phyloP scores from a whole-genome alignment of 495 filamentous ascomycete species.

The Margaritispora aquatica region DNA sequence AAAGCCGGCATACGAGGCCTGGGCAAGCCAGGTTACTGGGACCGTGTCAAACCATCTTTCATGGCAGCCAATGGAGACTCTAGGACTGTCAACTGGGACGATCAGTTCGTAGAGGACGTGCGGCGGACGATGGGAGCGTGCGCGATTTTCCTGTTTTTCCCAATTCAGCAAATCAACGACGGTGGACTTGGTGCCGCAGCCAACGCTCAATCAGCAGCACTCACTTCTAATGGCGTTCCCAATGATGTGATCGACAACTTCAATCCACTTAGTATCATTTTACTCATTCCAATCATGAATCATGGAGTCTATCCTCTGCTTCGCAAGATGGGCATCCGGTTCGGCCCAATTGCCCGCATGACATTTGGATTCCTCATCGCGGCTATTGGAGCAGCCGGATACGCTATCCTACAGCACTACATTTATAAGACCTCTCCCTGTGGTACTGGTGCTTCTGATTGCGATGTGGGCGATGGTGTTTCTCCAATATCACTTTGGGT shows the following conservation, averaged over 20 bases:
- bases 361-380: conserved; percentile 66
- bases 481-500: conserved; percentile 33
- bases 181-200: conserved; percentile 37
- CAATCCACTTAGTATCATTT: conserved; percentile 65
- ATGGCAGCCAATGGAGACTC: conserved; percentile 41
- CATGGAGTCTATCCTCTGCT: conserved; percentile 61
- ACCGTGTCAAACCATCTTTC: conserved; percentile 50
- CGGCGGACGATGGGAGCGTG: conserved; percentile 45
- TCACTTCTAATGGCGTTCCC: conserved; percentile 56
- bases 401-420: conserved; percentile 62
- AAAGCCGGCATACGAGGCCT: conserved; percentile 44
- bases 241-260: conserved; percentile 72
- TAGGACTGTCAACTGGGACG: conserved; percentile 34
- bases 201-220: conserved; percentile 50
- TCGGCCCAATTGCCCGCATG: conserved; percentile 67
- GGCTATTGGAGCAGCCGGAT: conserved; percentile 52
- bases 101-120: conserved; percentile 46
- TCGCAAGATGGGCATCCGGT: conserved; percentile 53
- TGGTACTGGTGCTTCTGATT: conserved; percentile 36
- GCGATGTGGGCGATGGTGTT: conserved; percentile 36
- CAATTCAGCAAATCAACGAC: conserved; percentile 56
- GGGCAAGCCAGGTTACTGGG: conserved; percentile 51
- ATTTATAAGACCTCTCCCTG: conserved; percentile 56
- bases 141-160: conserved; percentile 49
- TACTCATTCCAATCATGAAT: conserved; percentile 68